Base-by-base conservation (phyloP, 2,329 filamentous ascomycete species). In the Gremmenia infestans region DNA sequence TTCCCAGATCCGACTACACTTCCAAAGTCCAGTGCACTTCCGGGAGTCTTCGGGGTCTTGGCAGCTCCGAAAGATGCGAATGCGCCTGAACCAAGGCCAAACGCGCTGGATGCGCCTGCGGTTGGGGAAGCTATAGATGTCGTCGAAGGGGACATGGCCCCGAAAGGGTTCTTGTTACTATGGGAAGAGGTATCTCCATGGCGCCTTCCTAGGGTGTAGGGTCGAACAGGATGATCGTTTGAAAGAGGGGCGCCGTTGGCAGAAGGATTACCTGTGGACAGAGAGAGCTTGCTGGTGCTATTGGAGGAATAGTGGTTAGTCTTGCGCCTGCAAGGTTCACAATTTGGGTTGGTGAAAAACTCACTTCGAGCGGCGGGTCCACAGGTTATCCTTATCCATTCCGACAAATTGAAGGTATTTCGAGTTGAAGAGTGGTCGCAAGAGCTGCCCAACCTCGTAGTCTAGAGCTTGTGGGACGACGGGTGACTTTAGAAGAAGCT, bases 11-110 rank as follows among this genome's bases (percentile, higher is more conserved):
- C 69, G 49, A 74, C 72, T 50, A 79, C 79, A 73, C 85, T 83
- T 63, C 83, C 83, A 63, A 87, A 81, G 63, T 97, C 92, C 72
- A 95, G 89, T 14, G 87, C 85, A 61, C 89, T 87, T 50, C 87
- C 89, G 8, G 88, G 81, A 48, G 89, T 86, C 78, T 97, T 97
- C 52, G 91, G 89, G 2, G 91, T 92, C 77, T 96, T 96, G 36
- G 82, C 81, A 35, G 88, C 83, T 23, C 93, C 92, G 72, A 95
- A 95, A n/a, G 92, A 95, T 40, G 93, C 93, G 72, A 99, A 99
- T 54, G 94, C 94, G 65, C 94, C 94, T 17, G 91, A 95, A 42
- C 94, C 94, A 58, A 99, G 78, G 50, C 91, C 92, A 74, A 99
- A 99, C 56, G 93, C 92, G 67, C 88, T 92, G 17, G 91, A 91